Conservation (phyloP, 1,139 yeast genomes). For the Yamadazyma buinensis region DNA sequence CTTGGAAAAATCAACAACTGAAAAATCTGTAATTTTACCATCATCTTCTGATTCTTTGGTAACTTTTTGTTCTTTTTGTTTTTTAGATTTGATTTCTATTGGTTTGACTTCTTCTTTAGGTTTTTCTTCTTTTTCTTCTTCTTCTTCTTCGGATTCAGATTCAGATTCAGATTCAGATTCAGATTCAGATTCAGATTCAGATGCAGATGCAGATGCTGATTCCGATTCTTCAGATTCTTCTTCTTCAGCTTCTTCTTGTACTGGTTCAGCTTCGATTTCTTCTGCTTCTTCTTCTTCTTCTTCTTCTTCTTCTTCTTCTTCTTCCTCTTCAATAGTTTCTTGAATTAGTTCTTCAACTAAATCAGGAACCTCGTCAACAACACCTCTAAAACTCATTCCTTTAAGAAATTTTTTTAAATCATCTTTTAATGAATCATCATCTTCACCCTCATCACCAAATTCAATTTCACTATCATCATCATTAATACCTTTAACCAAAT, state of each 20-base stretch:
- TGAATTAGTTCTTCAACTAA: constrained; percentile 28
- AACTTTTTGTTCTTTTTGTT: constrained; percentile 13
- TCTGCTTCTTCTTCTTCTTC: constrained; percentile 19
- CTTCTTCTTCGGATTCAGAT: constrained; percentile 19
- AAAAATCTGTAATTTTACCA: constrained; percentile 48
- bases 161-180: constrained; percentile 11
- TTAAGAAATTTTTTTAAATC: constrained; percentile 69
- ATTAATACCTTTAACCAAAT: constrained; percentile 46
- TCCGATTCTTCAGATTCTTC: constrained; percentile 18
- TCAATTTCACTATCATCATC: constrained; percentile 64
- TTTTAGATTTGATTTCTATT: constrained; percentile 14
- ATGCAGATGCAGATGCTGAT: constrained; percentile 4
- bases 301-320: constrained; percentile 22
- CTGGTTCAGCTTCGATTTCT: constrained; percentile 16
- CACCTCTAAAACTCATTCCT: constrained; percentile 58
- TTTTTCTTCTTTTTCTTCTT: constrained; percentile 15
- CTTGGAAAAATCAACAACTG: constrained; percentile 55
- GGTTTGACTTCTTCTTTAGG: constrained; percentile 19
- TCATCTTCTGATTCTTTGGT: constrained; percentile 13
- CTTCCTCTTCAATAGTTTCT: constrained; percentile 24
- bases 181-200: constrained; percentile 18
- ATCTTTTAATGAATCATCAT: constrained; percentile 32
- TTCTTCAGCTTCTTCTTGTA: constrained; percentile 17
- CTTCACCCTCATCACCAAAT: constrained; percentile 45
- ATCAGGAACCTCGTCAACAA: constrained; percentile 27